Conservation (phyloP, 345 rosid genomes). For the Eucalyptus sp. region DNA sequence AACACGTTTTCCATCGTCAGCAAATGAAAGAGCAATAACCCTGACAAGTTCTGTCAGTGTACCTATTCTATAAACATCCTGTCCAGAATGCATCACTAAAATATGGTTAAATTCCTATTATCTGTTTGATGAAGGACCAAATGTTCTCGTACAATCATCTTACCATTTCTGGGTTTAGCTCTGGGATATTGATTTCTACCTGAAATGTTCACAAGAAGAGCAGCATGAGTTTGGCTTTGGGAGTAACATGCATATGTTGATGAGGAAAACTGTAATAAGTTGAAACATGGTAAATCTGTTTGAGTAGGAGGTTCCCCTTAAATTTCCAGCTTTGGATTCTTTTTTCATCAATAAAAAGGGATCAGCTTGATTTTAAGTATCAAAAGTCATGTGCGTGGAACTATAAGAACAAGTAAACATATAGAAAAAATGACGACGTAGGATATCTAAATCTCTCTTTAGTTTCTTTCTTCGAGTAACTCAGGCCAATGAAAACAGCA, state of each 20-base stretch:
- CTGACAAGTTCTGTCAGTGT: constrained; percentile 92
- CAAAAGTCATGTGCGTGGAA: background rate
- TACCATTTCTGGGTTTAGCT: constrained; percentile 96
- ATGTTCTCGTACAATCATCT: background rate
- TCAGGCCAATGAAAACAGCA: background rate
- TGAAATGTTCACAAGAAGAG: constrained; percentile 7
- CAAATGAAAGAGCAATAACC: constrained; percentile 73
- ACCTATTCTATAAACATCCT: constrained; percentile 98
- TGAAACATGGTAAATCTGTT: background rate
- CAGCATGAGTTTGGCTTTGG: background rate
- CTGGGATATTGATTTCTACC: constrained; percentile 94
- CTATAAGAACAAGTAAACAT: background rate
- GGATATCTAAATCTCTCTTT: background rate
- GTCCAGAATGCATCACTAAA: constrained; percentile 3
- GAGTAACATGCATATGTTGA: background rate
- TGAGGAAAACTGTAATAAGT: background rate
- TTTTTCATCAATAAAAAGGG: background rate
- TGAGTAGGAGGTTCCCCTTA: background rate
- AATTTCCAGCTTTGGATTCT: background rate
- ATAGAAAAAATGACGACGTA: background rate
- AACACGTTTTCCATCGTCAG: constrained; percentile 91
- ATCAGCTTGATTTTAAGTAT: background rate
- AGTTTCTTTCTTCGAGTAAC: background rate
- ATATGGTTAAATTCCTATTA: background rate
- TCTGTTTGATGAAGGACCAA: background rate